Evolutionary conservation across 192 early-diverging fungal species (phyloP), one percentile per base, ranked within the genome.

Genomic region (Irineochytrium annulatum): DNA sequence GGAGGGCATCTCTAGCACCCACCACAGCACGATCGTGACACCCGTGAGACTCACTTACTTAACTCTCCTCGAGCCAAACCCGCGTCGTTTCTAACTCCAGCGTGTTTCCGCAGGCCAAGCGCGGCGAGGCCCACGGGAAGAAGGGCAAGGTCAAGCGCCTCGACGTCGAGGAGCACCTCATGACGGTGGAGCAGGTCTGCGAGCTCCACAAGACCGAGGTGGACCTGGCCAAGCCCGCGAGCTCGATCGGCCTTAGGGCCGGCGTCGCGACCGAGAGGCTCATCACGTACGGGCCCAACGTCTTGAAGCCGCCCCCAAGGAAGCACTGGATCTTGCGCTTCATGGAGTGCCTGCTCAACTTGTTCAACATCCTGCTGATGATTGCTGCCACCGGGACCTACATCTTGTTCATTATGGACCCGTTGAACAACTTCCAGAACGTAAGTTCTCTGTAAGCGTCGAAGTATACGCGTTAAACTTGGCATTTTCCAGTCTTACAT

Each of bases 331-430:
- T 91, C 43, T 60, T 91, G 33, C 84, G 85, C 55, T 98, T 85
- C 67, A 53, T 95, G 19, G 74, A 89, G 51, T 87, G 82, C 65
- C 67, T 98, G 31, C 49, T 75, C 14, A 82, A 81, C 28, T 70
- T 95, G 8, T 98, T 98, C 79, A 98, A 98, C 72, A 58, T 95
- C 37, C 73, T 98, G 73, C 75, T 98, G 56, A 83, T 93, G 31
- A 67, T 87, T 30, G 80, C 90, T 27, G 95, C 88, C 76, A 71
- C 94, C 56, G 79, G 87, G 16, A 76, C 87, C 59, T 95, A 90
- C 59, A 81, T 94, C 34, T 63, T 97, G 59, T 73, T 89, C 28
- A 86, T 55, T 31, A 88, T 97, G 55, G 89, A 97, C 62, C 82
- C 74, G 26, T 54, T 75, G 24, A 68, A 52, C 26, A 97, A 97